Base-by-base conservation (phyloP, 495 filamentous ascomycete genomes). In the Penicillium steckii region DNA sequence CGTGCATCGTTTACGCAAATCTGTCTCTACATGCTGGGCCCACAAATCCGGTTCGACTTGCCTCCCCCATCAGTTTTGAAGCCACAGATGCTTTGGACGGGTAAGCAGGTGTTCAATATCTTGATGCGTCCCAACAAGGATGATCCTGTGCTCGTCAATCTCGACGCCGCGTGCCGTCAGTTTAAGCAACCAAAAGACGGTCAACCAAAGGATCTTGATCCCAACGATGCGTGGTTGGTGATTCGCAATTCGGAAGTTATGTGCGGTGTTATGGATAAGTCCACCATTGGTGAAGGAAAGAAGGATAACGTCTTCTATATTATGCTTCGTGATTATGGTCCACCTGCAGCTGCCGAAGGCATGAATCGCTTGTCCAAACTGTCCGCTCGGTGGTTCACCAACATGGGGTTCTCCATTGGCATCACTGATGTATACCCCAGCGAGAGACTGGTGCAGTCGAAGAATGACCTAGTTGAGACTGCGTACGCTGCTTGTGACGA, bases 201-300 rank as follows among this genome's bases (percentile, higher is more conserved):
- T 68, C 43, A 71, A 67, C 48, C 74, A 77, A 68, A 72, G 6
- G 93, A 97, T 61, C 82, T 97, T 71, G 85, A 89, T 58, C 78
- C 80, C 3, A 87, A 96, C 56, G 94, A 98, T 69, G 80, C 81
- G 6, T 97, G 86, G 81, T 76, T 98, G 22, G 89, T 95, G 13
- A 85, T 98, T 57, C 87, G 94, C 33, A 97, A 97, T 60, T 96
- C 92, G 0, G 94, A 97, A 66, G 85, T 98, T 53, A 97, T 98
- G 91, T 97, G 94, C 62, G 94, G 94, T 59, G 83, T 90, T 29
- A 96, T 98, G 91, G 94, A 98, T 71, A 98, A 98, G 65, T 85
- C 89, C 2, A 96, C 91, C 0, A 88, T 98, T 35, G 94, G 94
- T 56, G 89, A 87, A 10, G 94, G 94, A 61, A 97, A 97, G 75